Conservation (phyloP, 306 rosid species). For the Trifolium subterraneum region DNA sequence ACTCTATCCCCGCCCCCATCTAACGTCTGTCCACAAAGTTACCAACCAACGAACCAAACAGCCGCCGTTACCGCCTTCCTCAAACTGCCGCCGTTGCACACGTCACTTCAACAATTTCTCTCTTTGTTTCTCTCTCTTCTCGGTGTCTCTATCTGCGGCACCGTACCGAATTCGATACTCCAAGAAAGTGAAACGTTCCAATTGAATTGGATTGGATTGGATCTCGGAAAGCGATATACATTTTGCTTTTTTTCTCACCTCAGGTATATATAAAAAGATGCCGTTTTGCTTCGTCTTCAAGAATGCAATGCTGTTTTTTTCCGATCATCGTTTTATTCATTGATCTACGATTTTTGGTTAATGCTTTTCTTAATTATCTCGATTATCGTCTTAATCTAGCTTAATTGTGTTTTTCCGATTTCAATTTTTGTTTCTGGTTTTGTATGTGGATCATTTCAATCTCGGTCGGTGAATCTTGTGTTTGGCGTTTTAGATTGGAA, state of each 20-base stretch:
- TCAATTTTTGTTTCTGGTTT: background rate
- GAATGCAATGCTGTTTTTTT: conserved; percentile 33
- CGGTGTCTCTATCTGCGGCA: conserved; percentile 43
- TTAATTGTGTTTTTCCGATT: background rate
- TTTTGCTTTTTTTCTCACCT: conserved; percentile 11
- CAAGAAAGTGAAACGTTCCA: conserved; percentile 38
- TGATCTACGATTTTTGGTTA: conserved; percentile 33
- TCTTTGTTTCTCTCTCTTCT: conserved; percentile 45
- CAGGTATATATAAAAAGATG: conserved; percentile 38
- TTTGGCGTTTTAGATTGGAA: conserved; percentile 4
- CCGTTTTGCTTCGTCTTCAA: conserved; percentile 26
- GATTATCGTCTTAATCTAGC: background rate
- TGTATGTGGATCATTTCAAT: conserved; percentile 1
- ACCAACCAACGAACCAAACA: conserved; percentile 35
- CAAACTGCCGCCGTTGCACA: conserved; percentile 83
- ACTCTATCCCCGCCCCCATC: conserved; percentile 9
- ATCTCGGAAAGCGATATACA: conserved; percentile 48
- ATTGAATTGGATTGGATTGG: conserved; percentile 16
- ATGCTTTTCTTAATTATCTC: background rate
- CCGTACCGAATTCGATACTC: conserved; percentile 51
- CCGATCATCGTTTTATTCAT: conserved; percentile 31
- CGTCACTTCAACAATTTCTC: conserved; percentile 57
- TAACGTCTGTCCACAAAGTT: background rate
- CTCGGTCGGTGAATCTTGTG: background rate
- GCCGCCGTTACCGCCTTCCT: conserved; percentile 53